These are phyloP conservation scores for Acanthamoeba triangularis DNA, from an alignment of 208 protist genomes.

Conservation along the genomic window DNA sequence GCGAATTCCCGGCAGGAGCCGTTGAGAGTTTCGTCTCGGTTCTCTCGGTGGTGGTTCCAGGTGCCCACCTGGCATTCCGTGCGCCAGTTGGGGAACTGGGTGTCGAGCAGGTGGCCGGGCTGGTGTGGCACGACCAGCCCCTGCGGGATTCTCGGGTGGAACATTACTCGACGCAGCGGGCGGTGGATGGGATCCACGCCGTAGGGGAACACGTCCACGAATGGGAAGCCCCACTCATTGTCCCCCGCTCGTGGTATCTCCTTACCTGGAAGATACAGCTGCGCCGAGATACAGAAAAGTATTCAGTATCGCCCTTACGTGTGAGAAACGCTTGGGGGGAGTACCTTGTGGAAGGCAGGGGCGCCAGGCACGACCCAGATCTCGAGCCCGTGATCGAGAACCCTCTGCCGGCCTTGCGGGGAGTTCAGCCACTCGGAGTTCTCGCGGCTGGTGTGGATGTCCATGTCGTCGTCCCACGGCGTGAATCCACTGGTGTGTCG, in stretches of 20 bases:
- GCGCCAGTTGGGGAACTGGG: background rate
- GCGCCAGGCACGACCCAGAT: background rate
- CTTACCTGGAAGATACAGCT: background rate
- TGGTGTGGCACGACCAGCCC: background rate
- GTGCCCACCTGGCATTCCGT: background rate
- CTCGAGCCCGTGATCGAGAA: background rate
- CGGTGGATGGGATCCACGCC: background rate
- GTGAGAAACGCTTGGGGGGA: no score
- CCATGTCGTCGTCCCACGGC: slow-evolving; percentile 43
- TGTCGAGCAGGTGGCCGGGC: background rate
- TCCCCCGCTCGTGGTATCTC: background rate
- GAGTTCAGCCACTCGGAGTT: background rate
- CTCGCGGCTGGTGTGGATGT: background rate
- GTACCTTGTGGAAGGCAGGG: no score
- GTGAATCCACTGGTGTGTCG: background rate
- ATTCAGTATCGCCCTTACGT: background rate
- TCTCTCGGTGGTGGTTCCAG: background rate
- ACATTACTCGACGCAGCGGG: background rate
- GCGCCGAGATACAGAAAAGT: no score
- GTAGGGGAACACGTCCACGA: slow-evolving; percentile 29
- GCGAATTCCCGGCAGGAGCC: background rate
- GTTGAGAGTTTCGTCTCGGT: background rate
- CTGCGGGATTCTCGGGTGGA: background rate
- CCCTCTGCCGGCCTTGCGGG: background rate
- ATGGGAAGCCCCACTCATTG: background rate